phyloP scores from a whole-genome alignment of 2,329 filamentous ascomycete species.

The Exophiala sp. region DNA sequence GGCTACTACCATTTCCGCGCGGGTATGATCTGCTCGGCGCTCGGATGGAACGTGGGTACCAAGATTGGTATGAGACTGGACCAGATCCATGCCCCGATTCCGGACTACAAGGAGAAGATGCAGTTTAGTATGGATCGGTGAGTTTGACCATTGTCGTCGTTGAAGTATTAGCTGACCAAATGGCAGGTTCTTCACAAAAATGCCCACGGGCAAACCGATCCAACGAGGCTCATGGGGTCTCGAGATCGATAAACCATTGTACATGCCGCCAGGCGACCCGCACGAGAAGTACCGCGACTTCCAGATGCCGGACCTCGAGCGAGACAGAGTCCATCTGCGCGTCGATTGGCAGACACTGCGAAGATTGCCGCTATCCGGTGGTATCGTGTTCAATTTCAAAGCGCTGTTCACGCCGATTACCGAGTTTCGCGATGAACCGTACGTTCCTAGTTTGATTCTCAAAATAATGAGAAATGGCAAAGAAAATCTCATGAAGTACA shows the following conservation, averaged over 20 bases:
- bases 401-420: constrained; percentile 73
- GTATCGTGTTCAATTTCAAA: constrained; percentile 84
- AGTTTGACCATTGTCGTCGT: constrained; percentile 24
- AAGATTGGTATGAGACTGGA: constrained; percentile 70
- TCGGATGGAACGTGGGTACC: constrained; percentile 73
- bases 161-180: background rate
- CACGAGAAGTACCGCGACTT: constrained; percentile 58
- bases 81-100: constrained; percentile 70
- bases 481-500: constrained; percentile 70
- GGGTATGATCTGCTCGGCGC: constrained; percentile 71
- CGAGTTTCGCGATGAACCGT: constrained; percentile 68
- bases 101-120: constrained; percentile 86
- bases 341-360: constrained; percentile 89
- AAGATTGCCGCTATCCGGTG: constrained; percentile 70
- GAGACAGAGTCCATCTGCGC: constrained; percentile 63
- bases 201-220: constrained; percentile 70
- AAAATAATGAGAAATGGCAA: constrained; percentile 71
- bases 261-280: constrained; percentile 66
- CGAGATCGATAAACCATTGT: constrained; percentile 71
- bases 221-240: constrained; percentile 83
- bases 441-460: constrained; percentile 64
- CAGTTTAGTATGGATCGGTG: constrained; percentile 80
- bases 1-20: constrained; percentile 73
- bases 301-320: constrained; percentile 56
- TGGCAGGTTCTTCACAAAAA: constrained; percentile 72